A percentile compares a stretch with the other conserved stretches of the same genome.
Conservation (phyloP, 1,284 basidiomycete species). For the Rhodotorula mucilaginosa region DNA sequence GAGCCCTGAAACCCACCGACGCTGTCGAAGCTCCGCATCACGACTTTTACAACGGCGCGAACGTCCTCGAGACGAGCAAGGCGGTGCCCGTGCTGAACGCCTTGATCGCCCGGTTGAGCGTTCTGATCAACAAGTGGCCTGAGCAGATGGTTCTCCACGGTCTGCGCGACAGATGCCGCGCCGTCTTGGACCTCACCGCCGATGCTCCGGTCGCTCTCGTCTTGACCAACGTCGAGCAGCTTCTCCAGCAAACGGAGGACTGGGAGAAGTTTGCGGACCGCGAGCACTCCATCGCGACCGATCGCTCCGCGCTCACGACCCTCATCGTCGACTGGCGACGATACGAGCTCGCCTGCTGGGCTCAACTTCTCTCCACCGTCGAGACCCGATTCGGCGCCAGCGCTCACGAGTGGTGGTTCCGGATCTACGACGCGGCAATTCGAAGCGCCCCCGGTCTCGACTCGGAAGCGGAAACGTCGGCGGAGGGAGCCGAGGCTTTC, state of each 20-base stretch:
- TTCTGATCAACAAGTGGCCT: slow-evolving; percentile 79
- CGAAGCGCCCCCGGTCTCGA: slow-evolving; percentile 56
- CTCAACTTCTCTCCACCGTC: slow-evolving; percentile 73
- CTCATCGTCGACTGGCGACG: slow-evolving; percentile 89
- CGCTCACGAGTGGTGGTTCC: slow-evolving; percentile 87
- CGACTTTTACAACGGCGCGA: slow-evolving; percentile 78
- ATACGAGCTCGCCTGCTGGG: slow-evolving; percentile 85
- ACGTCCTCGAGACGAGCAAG: slow-evolving; percentile 67
- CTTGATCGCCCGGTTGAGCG: slow-evolving; percentile 59
- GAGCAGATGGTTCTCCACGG: slow-evolving; percentile 93
- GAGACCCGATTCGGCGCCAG: slow-evolving; percentile 60
- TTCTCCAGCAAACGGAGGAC: slow-evolving; percentile 85
- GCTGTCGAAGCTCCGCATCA: slow-evolving; percentile 47
- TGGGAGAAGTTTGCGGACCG: slow-evolving; percentile 94
- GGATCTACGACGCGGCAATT: slow-evolving; percentile 76
- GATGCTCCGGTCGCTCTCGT: slow-evolving; percentile 77
- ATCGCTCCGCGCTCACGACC: slow-evolving; percentile 65
- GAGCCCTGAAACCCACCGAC: slow-evolving; percentile 16
- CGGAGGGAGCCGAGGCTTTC: background rate
- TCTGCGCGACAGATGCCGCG: slow-evolving; percentile 71
- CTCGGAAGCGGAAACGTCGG: slow-evolving; percentile 53
- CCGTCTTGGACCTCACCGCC: slow-evolving; percentile 64
- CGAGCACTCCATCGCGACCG: slow-evolving; percentile 70
- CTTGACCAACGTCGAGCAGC: slow-evolving; percentile 78
- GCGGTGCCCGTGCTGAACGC: slow-evolving; percentile 58